Base-by-base conservation (phyloP, 768 basidiomycete genomes). In the Phlebiopsis flavidoalba region DNA sequence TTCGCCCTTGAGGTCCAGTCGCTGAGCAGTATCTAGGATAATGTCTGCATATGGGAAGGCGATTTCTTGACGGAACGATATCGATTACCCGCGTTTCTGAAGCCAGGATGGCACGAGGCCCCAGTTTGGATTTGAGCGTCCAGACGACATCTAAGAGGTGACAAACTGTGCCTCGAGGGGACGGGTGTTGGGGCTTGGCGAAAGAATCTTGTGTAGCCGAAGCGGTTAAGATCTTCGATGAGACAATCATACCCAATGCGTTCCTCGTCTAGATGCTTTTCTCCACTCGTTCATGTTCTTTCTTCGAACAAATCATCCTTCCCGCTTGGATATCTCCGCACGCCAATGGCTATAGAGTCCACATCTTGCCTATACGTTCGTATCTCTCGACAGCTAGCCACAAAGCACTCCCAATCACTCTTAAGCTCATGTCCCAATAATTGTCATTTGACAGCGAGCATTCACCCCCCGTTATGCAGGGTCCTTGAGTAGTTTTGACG, bases 371-470 rank as follows among this genome's bases (percentile, higher is more conserved):
- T 85, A n/a, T 85, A 47, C 91, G 87, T 74, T 97, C 95, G n/a
- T n/a, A 95, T 79, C 64, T 94, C 93, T 57, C 90, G 84, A 68
- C 93, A 95, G 59, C 92, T 83, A 8, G 95, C 89, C 62, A 95
- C 86, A 67, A 98, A 95, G 3, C 95, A 94, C 69, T 98, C 91
- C 95, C 96, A 98, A 66, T 98, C 95, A 50, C 91, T 77, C 71
- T 92, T 95, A 66, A 97, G 73, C 0, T 88, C 86, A 65, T 83
- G n/a, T n/a, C 88, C 85, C 91, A 89, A 69, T 93, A 94, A 48
- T 85, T 87, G 49, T 85, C 83, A 68, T 93, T n/a, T n/a, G n/a
- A 80, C 64, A 89, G 86, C 50, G 85, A n/a, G 79, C 40, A 87
- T 88, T n/a, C n/a, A n/a, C n/a, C n/a, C n/a, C 15, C 94, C 94